phyloP scores from a whole-genome alignment of 345 rosid genomes.

The Camelina neglecta region DNA sequence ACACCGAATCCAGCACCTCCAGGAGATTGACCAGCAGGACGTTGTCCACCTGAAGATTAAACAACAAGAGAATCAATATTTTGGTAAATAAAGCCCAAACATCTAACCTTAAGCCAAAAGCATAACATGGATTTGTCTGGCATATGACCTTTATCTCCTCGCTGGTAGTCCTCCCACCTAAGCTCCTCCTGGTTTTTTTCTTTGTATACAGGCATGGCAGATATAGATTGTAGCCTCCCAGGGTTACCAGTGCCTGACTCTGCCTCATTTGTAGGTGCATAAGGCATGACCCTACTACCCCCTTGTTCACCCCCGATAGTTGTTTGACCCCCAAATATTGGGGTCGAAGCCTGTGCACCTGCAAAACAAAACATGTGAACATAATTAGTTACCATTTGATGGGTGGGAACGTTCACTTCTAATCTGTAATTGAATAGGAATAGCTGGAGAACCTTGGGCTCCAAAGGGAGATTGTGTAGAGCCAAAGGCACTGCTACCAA shows the following conservation, averaged over 20 bases:
- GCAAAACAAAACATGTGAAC: slow-evolving; percentile 40
- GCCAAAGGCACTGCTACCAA: slow-evolving; percentile 70
- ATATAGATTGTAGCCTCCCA: slow-evolving; percentile 83
- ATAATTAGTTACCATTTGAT: background rate
- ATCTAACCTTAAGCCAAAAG: slow-evolving; percentile 6
- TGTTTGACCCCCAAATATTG: slow-evolving; percentile 66
- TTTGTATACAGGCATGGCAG: slow-evolving; percentile 79
- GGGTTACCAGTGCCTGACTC: slow-evolving; percentile 57
- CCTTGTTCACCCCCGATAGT: slow-evolving; percentile 70
- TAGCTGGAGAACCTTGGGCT: slow-evolving; percentile 70
- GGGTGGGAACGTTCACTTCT: background rate
- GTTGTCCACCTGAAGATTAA: slow-evolving; percentile 71
- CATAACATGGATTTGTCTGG: slow-evolving; percentile 13
- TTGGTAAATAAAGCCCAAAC: slow-evolving; percentile 16
- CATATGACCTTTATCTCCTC: slow-evolving; percentile 88
- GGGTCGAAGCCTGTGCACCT: slow-evolving; percentile 69
- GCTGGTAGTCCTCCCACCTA: slow-evolving; percentile 94
- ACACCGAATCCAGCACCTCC: slow-evolving; percentile 57
- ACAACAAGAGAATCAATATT: slow-evolving; percentile 25
- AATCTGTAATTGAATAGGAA: slow-evolving; percentile 33
- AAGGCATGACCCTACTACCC: slow-evolving; percentile 82
- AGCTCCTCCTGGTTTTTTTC: slow-evolving; percentile 90
- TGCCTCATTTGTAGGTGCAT: slow-evolving; percentile 65
- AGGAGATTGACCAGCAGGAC: slow-evolving; percentile 62
- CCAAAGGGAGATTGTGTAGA: slow-evolving; percentile 65